These are phyloP conservation scores for Penicillium chermesinum DNA, from an alignment of 495 filamentous ascomycete genomes.

Conservation along the genomic window DNA sequence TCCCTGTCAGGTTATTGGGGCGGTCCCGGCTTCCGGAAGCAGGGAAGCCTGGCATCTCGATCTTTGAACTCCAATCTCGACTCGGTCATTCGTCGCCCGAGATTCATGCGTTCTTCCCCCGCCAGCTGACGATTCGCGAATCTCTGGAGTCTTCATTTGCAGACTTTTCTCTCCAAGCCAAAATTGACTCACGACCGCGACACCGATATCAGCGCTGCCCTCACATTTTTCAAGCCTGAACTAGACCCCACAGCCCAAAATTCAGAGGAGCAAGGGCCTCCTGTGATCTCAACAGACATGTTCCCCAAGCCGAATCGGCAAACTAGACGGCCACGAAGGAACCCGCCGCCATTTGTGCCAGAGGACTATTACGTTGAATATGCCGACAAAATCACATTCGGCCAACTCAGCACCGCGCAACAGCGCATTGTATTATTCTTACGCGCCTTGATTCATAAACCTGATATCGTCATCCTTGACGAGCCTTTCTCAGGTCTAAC, in stretches of 20 bases:
- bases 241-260: slow-evolving; percentile 49
- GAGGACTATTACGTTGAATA: slow-evolving; percentile 50
- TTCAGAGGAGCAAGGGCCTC: neutral
- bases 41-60: slow-evolving; percentile 69
- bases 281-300: slow-evolving; percentile 1
- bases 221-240: slow-evolving; percentile 71
- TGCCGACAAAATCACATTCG: slow-evolving; percentile 66
- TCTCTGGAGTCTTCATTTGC: slow-evolving; percentile 81
- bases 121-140: slow-evolving; percentile 65
- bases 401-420: slow-evolving; percentile 66
- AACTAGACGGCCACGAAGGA: neutral
- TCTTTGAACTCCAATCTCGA: slow-evolving; percentile 86
- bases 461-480: slow-evolving; percentile 86
- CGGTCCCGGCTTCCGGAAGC: slow-evolving; percentile 69
- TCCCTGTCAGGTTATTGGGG: slow-evolving; percentile 81
- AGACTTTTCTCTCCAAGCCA: slow-evolving; percentile 67
- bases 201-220: slow-evolving; percentile 54
- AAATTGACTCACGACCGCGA: slow-evolving; percentile 50
- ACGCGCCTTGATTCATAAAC: slow-evolving; percentile 72
- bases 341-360: slow-evolving; percentile 5
- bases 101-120: slow-evolving; percentile 88
- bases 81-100: slow-evolving; percentile 92
- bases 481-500: slow-evolving; percentile 93
- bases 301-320: slow-evolving; percentile 13
- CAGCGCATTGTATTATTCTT: slow-evolving; percentile 84